Evolutionary conservation across 2,329 filamentous ascomycete species (phyloP), one percentile per base, ranked within the genome.

Genomic region (Botrytis cinerea): DNA sequence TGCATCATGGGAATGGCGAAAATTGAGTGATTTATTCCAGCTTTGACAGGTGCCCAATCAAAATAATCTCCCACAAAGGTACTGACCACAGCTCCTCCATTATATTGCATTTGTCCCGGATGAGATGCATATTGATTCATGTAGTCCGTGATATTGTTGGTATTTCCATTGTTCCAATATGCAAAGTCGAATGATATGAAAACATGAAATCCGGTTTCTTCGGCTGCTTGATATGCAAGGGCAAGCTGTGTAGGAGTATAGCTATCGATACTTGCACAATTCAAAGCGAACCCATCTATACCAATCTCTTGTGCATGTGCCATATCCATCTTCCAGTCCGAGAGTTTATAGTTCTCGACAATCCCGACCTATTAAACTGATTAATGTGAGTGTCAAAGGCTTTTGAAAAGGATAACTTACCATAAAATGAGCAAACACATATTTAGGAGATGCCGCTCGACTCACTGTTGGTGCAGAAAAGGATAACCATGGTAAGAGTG

Each of bases 101-200:
- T 81, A 73, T 84, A 83, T 71, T 83, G 81, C 67, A 83, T 82
- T 77, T 83, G 82, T 1, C 78, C 81, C 1, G 83, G 81, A 57
- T 87, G 80, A n/a, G 46, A 60, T 4, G 77, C 77, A 73, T 77
- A 74, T 66, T 71, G 16, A 9, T 74, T 73, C 79, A 81, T 80
- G 40, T 81, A 81, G 4, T 74, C 75, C 2, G 79, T 80, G 46
- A 81, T 80, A 9, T 79, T 75, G 2, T 73, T 75, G 0, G 78
- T 79, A 32, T 81, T 77, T 16, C 80, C 80, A 28, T 81, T 80
- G 45, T 70, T 80, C 80, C 80, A 81, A 63, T 81, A 81, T 8
- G 78, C 78, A 66, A 81, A 80, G 60, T 81, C 80, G 68, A 81
- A 81, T 25, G 80, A 81, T 73, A 80, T 75, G 54, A 81, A 81